Conservation (phyloP, 164 flowering plant genomes). For the Annona cherimola region DNA sequence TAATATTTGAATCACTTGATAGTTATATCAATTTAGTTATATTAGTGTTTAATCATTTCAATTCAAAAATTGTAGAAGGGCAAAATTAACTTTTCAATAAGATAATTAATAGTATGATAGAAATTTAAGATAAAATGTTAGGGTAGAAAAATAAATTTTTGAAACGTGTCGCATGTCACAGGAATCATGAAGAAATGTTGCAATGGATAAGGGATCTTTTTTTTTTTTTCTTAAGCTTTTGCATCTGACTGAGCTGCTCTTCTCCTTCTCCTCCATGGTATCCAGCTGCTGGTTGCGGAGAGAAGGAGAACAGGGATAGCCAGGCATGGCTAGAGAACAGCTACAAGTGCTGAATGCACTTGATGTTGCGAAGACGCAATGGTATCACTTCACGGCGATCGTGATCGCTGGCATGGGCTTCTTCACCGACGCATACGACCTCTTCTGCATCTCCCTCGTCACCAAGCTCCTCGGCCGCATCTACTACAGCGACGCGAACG, state of each 20-base stretch:
- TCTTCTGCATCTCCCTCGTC: constrained; percentile 73
- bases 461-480: constrained; percentile 41
- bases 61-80: too few species aligned
- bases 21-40: too few species aligned
- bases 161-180: too few species aligned
- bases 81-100: too few species aligned
- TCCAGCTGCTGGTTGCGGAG: neutral
- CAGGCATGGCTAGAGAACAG: constrained; percentile 41
- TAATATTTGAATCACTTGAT: too few species aligned
- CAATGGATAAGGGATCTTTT: too few species aligned
- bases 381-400: constrained; percentile 90
- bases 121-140: too few species aligned
- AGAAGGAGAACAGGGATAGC: neutral
- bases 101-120: too few species aligned
- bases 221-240: too few species aligned
- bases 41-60: too few species aligned
- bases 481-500: constrained; percentile 21
- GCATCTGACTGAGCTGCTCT: neutral
- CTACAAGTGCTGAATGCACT: constrained; percentile 61
- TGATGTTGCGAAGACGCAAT: constrained; percentile 75
- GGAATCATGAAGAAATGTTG: too few species aligned
- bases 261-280: neutral
- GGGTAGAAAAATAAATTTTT: too few species aligned
- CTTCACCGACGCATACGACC: constrained; percentile 88
- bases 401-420: constrained; percentile 88